These are phyloP conservation scores for Colletotrichum theobromicola DNA, from an alignment of 2,329 filamentous ascomycete genomes.

Conservation along the genomic window DNA sequence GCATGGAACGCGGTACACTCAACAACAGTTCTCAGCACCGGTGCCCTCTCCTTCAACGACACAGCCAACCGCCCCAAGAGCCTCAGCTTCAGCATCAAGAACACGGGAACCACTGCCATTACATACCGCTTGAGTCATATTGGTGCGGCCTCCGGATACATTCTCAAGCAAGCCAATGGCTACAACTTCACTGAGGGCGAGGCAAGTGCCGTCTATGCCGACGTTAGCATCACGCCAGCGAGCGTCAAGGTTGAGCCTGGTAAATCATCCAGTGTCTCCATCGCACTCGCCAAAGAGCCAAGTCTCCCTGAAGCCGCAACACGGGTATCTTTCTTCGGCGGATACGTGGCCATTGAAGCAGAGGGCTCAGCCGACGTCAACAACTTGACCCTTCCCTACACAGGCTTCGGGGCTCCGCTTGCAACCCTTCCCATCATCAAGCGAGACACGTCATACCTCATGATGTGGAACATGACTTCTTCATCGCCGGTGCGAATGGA, in stretches of 20 bases:
- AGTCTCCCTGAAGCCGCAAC: conserved; percentile 15
- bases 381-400: not conserved
- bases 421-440: not conserved
- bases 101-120: conserved; percentile 32
- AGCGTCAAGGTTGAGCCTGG: conserved; percentile 25
- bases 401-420: not conserved
- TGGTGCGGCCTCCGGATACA: conserved; percentile 35
- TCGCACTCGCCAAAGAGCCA: conserved; percentile 16
- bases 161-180: conserved; percentile 17
- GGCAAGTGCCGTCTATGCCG: not conserved
- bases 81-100: conserved; percentile 39
- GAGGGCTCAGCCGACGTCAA: not conserved
- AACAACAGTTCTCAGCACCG: conserved; percentile 34
- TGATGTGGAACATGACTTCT: not conserved
- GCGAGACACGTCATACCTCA: not conserved
- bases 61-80: conserved; percentile 36
- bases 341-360: conserved; percentile 29
- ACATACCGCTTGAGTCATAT: conserved; percentile 36
- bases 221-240: not conserved
- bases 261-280: conserved; percentile 15
- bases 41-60: conserved; percentile 44
- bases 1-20: conserved; percentile 39
- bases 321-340: conserved; percentile 32
- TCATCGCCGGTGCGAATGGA: not conserved
- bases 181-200: not conserved